Percentiles rank a stretch among this genome's conserved stretches.
phyloP scores from a whole-genome alignment of 345 rosid genomes.

The Balakata baccata region DNA sequence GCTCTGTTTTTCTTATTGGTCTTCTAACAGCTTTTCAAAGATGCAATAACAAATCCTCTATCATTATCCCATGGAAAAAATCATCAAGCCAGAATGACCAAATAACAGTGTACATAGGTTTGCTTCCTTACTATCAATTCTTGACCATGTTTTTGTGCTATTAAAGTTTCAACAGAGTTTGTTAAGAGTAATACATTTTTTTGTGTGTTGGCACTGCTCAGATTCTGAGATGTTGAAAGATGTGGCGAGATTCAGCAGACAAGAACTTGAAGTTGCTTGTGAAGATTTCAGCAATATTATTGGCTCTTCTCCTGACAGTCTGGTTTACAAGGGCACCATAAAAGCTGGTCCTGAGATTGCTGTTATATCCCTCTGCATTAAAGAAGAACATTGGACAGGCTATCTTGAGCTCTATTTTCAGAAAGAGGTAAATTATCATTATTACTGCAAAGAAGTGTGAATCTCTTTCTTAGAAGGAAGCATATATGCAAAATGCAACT shows the following conservation, averaged over 20 bases:
- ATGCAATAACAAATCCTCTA: conserved; percentile 71
- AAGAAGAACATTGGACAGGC: conserved; percentile 91
- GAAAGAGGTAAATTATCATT: conserved; percentile 62
- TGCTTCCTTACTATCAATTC: conserved; percentile 24
- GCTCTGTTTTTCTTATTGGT: conserved; percentile 57
- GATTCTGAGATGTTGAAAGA: conserved; percentile 85
- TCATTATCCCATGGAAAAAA: conserved; percentile 97
- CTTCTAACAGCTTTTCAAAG: conserved; percentile 60
- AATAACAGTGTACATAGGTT: conserved; percentile 66
- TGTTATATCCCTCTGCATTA: conserved; percentile 78
- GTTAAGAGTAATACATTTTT: background rate
- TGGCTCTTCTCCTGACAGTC: conserved; percentile 88
- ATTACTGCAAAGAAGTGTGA: background rate
- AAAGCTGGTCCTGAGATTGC: conserved; percentile 96
- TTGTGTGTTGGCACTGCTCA: conserved; percentile 24
- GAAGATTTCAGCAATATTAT: conserved; percentile 99
- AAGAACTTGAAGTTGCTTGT: conserved; percentile 96
- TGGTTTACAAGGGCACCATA: conserved; percentile 85
- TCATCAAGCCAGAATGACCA: conserved; percentile 77
- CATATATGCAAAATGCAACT: conserved; percentile 2
- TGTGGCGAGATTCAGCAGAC: conserved; percentile 75
- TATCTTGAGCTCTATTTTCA: conserved; percentile 91
- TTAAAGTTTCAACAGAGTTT: background rate
- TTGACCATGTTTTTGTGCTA: conserved; percentile 1
- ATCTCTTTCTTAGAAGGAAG: background rate